Percentiles rank a stretch among this genome's conserved stretches.
These are phyloP conservation scores for Aureobasidium sp. DNA, from an alignment of 2,329 filamentous ascomycete genomes.

Conservation along the genomic window DNA sequence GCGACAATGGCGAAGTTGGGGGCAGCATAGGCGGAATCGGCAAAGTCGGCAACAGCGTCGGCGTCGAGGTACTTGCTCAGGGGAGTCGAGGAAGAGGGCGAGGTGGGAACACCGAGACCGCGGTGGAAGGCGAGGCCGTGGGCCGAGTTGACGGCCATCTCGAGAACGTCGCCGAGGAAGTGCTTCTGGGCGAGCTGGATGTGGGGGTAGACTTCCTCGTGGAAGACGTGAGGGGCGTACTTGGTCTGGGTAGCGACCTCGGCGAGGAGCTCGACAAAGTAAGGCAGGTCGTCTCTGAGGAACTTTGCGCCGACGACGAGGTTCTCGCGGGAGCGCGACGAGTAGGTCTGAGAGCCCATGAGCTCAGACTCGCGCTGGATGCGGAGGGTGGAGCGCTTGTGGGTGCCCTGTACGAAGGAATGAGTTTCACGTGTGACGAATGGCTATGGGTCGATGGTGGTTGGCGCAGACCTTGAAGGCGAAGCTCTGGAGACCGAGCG, in stretches of 20 bases:
- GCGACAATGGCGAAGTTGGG: conserved; percentile 85
- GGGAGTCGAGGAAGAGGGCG: conserved; percentile 64
- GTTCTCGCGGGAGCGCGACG: conserved; percentile 89
- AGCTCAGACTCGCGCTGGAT: conserved; percentile 95
- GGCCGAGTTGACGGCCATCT: conserved; percentile 76
- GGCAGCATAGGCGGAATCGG: conserved; percentile 75
- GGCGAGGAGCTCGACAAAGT: conserved; percentile 91
- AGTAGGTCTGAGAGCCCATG: conserved; percentile 78
- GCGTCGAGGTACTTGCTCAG: conserved; percentile 75
- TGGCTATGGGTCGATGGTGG: neutral
- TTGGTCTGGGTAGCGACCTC: conserved; percentile 86
- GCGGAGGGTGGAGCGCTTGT: conserved; percentile 79
- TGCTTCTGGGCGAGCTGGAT: conserved; percentile 72
- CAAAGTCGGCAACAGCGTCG: conserved; percentile 66
- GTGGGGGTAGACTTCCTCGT: conserved; percentile 75
- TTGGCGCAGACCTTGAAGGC: conserved; percentile 75
- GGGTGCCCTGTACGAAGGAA: conserved; percentile 58
- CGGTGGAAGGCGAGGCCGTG: conserved; percentile 87
- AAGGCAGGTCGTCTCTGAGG: conserved; percentile 89
- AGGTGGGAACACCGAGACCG: conserved; percentile 74
- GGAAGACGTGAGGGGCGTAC: conserved; percentile 81
- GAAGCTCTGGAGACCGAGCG: conserved; percentile 86
- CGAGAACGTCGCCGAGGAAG: conserved; percentile 54
- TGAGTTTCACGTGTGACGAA: conserved; percentile 15
- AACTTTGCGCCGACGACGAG: conserved; percentile 91